Evolutionary conservation across 345 rosid genomes (phyloP).

Genomic region (Eucalyptus polyanthemos): DNA sequence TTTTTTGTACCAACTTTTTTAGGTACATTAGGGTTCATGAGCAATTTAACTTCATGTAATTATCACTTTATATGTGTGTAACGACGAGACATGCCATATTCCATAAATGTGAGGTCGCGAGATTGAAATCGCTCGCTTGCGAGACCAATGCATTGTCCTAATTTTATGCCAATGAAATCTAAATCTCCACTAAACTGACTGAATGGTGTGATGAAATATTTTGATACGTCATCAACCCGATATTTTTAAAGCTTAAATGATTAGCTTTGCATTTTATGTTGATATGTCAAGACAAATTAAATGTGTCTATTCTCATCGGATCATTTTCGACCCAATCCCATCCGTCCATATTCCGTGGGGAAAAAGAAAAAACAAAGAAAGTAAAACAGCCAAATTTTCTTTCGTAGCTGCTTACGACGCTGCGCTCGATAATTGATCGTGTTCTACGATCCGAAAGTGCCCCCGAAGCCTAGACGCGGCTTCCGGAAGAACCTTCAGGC

Average conservation of each 20-base stretch:
- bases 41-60: background rate
- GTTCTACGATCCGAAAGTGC: background rate
- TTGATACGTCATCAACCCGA: rapidly evolving
- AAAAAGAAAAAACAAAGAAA: too few relatives aligned
- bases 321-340: rapidly evolving
- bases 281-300: rapidly evolving
- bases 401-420: background rate
- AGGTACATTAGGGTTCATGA: background rate
- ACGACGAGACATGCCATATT: background rate
- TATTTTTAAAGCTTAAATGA: background rate
- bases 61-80: background rate
- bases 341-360: rapidly evolving
- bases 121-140: background rate
- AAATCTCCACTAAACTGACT: background rate
- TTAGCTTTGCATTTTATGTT: rapidly evolving
- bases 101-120: background rate
- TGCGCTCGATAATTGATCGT: background rate
- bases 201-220: background rate
- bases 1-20: background rate
- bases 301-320: rapidly evolving
- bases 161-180: background rate
- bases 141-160: background rate
- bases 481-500: background rate
- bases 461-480: background rate
- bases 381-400: background rate